Evolutionary conservation across 441 rosid genomes (phyloP), one percentile per base, ranked within the genome.

Genomic region (Bruguiera hainesii): DNA sequence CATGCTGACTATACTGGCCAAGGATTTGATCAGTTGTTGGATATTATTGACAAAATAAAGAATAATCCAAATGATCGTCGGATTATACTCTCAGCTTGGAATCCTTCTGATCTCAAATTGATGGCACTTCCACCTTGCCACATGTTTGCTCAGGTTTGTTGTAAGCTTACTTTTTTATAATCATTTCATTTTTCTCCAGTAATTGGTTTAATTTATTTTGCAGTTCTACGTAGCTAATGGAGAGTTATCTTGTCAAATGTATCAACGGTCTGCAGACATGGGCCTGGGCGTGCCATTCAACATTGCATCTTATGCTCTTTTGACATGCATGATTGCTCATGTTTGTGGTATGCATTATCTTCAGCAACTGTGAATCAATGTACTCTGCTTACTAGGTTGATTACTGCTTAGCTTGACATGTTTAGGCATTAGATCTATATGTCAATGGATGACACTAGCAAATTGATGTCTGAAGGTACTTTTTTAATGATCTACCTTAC

Each of bases 111-210:
- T 79, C 84, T 90, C 39, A 87, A 90, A 77, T 68, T 84, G 77
- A 90, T 93, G 98, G 96, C 96, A 19, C 91, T 93, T 73, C 97
- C 94, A 66, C 98, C 96, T 56, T 90, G 98, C 81, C 97, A 93
- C 75, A 90, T 93, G 96, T 93, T 93, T 87, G 91, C 91, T 67
- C 92, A 93, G 88, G 96, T 85, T 75, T 49, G 63, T 59, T 16
- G 60, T 60, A 50, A 48, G 21, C 20, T 16, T 23, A 19, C 25
- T 21, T 15, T 59, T 35, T 25, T 21, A 4, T 49, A 37, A 20
- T 68, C 16, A 7, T 25, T 67, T 42, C 21, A 19, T 46, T 42
- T n/a, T 8, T 62, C 16, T 56, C 25, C 3, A n/a, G 55, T 39
- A 23, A 65, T 60, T 29, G 39, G 46, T 23, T 13, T 58, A 37